Evolutionary conservation across 2,329 filamentous ascomycete species (phyloP).

Genomic region (Reticulascus tulasneorum): DNA sequence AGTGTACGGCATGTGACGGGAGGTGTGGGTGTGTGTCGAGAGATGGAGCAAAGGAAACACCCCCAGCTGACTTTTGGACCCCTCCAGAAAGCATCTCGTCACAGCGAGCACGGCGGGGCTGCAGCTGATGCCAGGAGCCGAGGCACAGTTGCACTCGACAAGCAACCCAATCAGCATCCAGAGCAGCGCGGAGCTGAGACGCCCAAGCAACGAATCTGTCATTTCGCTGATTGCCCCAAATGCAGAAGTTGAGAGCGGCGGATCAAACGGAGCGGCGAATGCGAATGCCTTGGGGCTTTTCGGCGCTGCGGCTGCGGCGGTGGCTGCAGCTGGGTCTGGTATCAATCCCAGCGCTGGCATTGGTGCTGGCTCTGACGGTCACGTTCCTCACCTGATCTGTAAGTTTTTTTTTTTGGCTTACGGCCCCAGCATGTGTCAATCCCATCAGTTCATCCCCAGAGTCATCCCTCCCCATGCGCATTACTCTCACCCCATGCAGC

Average conservation of each 20-base stretch:
- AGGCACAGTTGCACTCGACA: slow-evolving; percentile 41
- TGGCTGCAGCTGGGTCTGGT: slow-evolving; percentile 13
- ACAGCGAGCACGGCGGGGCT: slow-evolving; percentile 33
- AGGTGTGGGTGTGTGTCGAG: too few species aligned
- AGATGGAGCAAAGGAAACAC: not conserved
- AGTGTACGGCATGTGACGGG: too few species aligned
- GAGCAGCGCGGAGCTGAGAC: slow-evolving; percentile 32
- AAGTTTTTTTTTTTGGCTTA: slow-evolving; percentile 27
- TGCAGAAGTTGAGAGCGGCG: too few species aligned
- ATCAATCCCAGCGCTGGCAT: slow-evolving; percentile 19
- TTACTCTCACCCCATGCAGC: too few species aligned
- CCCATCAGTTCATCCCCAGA: too few species aligned
- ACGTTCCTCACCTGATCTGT: slow-evolving; percentile 46
- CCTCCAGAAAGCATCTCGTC: slow-evolving; percentile 39
- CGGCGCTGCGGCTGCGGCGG: slow-evolving; percentile 4
- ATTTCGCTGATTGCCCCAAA: slow-evolving; percentile 20
- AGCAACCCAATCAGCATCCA: slow-evolving; percentile 30
- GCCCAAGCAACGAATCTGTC: slow-evolving; percentile 28
- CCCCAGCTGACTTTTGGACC: slow-evolving; percentile 2
- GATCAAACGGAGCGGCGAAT: too few species aligned
- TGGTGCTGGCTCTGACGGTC: slow-evolving; percentile 21
- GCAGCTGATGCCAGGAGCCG: slow-evolving; percentile 28
- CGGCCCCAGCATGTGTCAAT: too few species aligned
- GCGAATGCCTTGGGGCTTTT: too few species aligned
- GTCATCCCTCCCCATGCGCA: too few species aligned